Evolutionary conservation across 2,329 filamentous ascomycete genomes (phyloP), one percentile per base, ranked within the genome.

Genomic region (Aspergillus hiratsukae): DNA sequence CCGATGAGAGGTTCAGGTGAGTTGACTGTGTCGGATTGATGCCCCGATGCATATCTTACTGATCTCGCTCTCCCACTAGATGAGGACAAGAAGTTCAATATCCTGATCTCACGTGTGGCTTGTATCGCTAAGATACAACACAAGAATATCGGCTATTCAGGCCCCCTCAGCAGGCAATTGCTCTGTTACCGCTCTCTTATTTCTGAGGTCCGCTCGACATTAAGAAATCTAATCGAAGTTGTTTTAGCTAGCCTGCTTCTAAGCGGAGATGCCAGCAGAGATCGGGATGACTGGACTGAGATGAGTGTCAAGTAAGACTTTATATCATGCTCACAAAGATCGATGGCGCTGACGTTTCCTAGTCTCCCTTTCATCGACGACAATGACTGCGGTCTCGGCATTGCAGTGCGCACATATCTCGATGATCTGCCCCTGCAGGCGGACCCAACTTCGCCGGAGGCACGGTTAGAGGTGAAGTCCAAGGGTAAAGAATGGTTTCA

Each of bases 101-200:
- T 94, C 54, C 81, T 99, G 48, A 86, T 97, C 66, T 94, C 91
- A 64, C 88, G 94, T 41, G 88, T 92, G 59, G 90, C 92, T 14
- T 91, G 89, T 53, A 80, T 97, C 56, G 83, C 91, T 52, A 90
- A 89, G 68, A 80, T 97, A 59, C 85, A 87, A 31, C 94, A 99
- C 71, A 84, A 90, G 64, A 81, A 83, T 3, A 92, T 93, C 64
- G 94, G 94, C 29, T 99, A 97, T 74, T 97, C 93, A 1, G 94
- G 94, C 0, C 93, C 94, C 1, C 81, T 99, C 1, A 96, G 91
- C 79, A 88, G 94, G 73, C 91, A 93, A 63, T 81, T 97, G 52
- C 81, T 99, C 45, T 87, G 86, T 27, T 99, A 92, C 78, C 89
- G 91, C 58, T 92, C 91, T 1, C 81, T 97, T 56, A 86, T 91